phyloP scores from a whole-genome alignment of 768 basidiomycete genomes.

The Macrolepiota fuliginosa region DNA sequence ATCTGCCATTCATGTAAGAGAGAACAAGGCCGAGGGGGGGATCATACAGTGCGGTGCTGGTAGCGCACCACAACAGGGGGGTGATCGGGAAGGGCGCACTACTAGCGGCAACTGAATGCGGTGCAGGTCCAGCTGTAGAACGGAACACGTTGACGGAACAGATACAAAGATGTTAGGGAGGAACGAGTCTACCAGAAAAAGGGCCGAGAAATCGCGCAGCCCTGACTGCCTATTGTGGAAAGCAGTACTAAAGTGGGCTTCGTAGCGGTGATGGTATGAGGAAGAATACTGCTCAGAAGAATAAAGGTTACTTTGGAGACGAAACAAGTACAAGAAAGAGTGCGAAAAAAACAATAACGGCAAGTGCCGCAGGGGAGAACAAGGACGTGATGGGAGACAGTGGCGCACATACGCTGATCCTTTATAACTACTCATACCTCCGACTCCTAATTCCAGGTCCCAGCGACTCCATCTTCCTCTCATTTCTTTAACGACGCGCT shows the following conservation, averaged over 20 bases:
- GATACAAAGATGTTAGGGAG: constrained; percentile 1
- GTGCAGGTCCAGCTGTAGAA: not conserved
- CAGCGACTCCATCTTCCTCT: constrained; percentile 17
- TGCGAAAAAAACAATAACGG: constrained; percentile 36
- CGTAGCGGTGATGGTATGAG: constrained; percentile 2
- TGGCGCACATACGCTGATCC: constrained; percentile 29
- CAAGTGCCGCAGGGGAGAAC: constrained; percentile 23
- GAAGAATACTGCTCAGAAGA: not conserved
- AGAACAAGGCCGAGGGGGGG: constrained; percentile 15
- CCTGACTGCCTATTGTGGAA: not conserved
- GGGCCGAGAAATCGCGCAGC: not conserved
- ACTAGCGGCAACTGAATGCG: not conserved
- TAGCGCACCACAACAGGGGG: not conserved
- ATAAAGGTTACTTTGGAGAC: constrained; percentile 7
- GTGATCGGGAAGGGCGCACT: not conserved
- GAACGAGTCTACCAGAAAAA: not conserved
- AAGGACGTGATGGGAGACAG: not conserved
- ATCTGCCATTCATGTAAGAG: constrained; percentile 35
- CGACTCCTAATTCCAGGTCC: constrained; percentile 12
- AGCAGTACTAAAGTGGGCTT: not conserved
- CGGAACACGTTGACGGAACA: not conserved
- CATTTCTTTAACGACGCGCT: constrained; percentile 18
- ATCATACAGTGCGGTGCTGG: not conserved
- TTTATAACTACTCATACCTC: constrained; percentile 11
- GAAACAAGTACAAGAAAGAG: constrained; percentile 16